Base-by-base conservation (phyloP, 2,329 filamentous ascomycete species). In the Apiospora aurea region DNA sequence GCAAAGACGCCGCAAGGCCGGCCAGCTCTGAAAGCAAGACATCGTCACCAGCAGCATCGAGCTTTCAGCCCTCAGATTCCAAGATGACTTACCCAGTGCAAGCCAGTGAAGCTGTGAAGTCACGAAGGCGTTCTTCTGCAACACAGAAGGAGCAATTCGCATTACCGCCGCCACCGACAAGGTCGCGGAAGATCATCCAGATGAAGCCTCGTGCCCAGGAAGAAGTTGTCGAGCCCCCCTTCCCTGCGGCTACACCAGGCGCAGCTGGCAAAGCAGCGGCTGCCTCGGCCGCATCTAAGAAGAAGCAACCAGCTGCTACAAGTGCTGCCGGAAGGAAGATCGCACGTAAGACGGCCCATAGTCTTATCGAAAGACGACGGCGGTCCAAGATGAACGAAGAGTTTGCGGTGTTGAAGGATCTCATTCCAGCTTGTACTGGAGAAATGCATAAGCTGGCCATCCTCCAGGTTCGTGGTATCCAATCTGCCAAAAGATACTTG, bases 351-450 rank as follows among this genome's bases (percentile, higher is more conserved):
- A 98, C 96, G 1, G 96, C 96, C 14, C 96, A 99, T 80, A 98
- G 95, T 78, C 84, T 98, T 75, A 99, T 98, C 77, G 96, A 99
- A 84, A 88, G 96, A 66, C 86, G 96, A 72, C 86, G 96, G 77
- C 88, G 96, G 74, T 97, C 94, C 16, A 99, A 98, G 86, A 99
- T 98, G 96, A 98, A 99, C 77, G 96, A 98, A 81, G 96, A 98
- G 83, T 98, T 98, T 84, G 93, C 91, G 1, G 93, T 97, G 21
- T 84, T 98, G 75, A 98, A 98, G 83, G 90, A 92, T 77, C 95
- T 99, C 93, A 97, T 98, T 72, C 96, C 96, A 0, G 96, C 96
- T 2, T 98, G 96, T 81, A 91, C 89, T n/a, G 95, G 95, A 8
- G 96, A 98, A 79, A 98, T 98, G 96, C 96, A 98, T 82, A 99